Evolutionary conservation across 495 filamentous ascomycete species (phyloP), one percentile per base, ranked within the genome.

Genomic region (Podospora pseudoanserina): DNA sequence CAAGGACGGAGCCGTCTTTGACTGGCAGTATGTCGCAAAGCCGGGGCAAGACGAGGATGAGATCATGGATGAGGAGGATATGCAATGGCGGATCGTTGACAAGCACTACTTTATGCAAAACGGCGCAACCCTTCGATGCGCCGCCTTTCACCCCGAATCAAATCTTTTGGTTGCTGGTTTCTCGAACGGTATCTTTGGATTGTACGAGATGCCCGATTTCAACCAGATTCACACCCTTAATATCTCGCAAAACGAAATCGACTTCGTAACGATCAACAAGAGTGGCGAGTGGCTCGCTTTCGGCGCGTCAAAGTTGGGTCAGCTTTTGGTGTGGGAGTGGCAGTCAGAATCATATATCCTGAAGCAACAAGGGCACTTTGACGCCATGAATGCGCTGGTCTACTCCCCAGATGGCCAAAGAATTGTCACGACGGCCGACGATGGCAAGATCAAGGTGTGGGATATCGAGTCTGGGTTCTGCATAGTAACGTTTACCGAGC

Each of bases 261-360:
- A 97, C 72, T 92, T 90, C 73, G 91, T 98, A 58, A 91, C 92
- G 2, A 89, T 97, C 69, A 97, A 97, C 79, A 90, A 91, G 74
- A 89, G 92, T 34, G 95, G 94, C 65, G 96, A 97, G 80, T 99
- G 95, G 95, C 84, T 99, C 34, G 95, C 95, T 6, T 97, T 99
- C 78, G 95, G 94, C n/a, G 94, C 95, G 4, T 96, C 96, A 18
- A 94, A 94, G 66, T 86, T 96, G 28, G 95, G 95, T 15, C 95
- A 99, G 70, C 81, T 99, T 16, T 84, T 99, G 49, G 96, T 99
- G 27, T 99, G 95, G 95, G 95, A 99, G 78, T 98, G 96, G 96
- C 96, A 98, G 74, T 98, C 96, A 2, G 95, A 99, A 77, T 97
- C 96, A n/a, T 98, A 98, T 78, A 94, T 99, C 66, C 79, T 99